These are phyloP conservation scores for Dipodascopsis uninucleata DNA, from an alignment of 805 yeast genomes.

Conservation along the genomic window DNA sequence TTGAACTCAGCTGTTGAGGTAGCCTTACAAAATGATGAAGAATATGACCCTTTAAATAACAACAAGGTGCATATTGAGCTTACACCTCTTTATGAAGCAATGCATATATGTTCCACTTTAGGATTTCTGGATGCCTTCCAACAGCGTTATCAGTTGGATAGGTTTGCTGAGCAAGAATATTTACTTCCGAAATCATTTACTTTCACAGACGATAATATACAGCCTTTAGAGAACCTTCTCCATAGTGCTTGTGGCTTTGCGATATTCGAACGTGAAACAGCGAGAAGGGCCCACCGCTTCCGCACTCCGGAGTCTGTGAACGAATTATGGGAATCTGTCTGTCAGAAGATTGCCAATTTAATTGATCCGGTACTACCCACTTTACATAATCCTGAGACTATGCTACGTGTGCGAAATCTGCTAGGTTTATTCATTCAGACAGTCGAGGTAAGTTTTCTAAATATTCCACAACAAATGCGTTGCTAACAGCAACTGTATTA, in stretches of 20 bases:
- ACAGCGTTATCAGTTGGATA: conserved; percentile 63
- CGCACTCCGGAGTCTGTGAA: conserved; percentile 60
- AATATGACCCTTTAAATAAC: conserved; percentile 49
- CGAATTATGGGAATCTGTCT: conserved; percentile 73
- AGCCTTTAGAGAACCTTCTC: conserved; percentile 53
- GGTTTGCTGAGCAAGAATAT: conserved; percentile 65
- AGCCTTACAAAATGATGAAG: conserved; percentile 58
- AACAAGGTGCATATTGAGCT: conserved; percentile 51
- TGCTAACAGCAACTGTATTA: not conserved
- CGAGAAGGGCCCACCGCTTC: conserved; percentile 54
- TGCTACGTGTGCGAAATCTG: conserved; percentile 55
- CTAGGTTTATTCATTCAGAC: conserved; percentile 72
- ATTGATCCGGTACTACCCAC: conserved; percentile 39
- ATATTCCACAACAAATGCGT: not conserved
- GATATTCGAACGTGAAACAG: conserved; percentile 66
- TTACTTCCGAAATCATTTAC: conserved; percentile 62
- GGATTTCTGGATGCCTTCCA: conserved; percentile 60
- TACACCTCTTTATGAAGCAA: conserved; percentile 75
- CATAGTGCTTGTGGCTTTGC: conserved; percentile 70
- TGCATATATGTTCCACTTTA: conserved; percentile 73
- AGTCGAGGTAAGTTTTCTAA: conserved; percentile 45
- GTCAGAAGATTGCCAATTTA: conserved; percentile 35
- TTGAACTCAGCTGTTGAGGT: conserved; percentile 84
- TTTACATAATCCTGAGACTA: conserved; percentile 31
- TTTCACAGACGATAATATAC: conserved; percentile 25